phyloP scores from a whole-genome alignment of 2,329 filamentous ascomycete genomes.

The Fusarium fujikuroi region DNA sequence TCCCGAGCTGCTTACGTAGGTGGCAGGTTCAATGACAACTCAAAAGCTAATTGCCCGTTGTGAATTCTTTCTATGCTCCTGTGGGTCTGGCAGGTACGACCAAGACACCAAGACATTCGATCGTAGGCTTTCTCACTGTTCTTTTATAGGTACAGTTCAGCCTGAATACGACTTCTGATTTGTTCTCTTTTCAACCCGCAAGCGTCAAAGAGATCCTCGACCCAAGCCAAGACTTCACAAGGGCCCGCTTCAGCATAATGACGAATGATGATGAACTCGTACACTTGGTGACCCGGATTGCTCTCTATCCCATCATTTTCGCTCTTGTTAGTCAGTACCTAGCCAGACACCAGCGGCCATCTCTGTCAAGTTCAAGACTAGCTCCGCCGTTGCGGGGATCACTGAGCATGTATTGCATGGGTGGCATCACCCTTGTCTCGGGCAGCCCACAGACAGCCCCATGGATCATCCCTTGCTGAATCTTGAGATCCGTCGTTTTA shows the following conservation, averaged over 20 bases:
- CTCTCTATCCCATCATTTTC: neutral
- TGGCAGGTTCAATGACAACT: neutral
- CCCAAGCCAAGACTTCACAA: neutral
- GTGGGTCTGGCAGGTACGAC: neutral
- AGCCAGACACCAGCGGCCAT: neutral
- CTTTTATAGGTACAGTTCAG: neutral
- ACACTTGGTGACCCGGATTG: neutral
- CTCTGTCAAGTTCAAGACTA: neutral
- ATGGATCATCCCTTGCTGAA: conserved; percentile 22
- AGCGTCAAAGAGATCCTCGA: neutral
- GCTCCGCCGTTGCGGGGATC: neutral
- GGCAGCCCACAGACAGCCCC: conserved; percentile 19
- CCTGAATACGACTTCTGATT: neutral
- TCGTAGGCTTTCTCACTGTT: neutral
- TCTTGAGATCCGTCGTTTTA: conserved; percentile 26
- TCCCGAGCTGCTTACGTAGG: neutral
- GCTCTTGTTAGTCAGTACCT: neutral
- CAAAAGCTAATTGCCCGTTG: neutral
- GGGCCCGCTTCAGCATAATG: conserved; percentile 8
- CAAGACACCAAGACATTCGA: neutral
- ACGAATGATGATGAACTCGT: conserved; percentile 17
- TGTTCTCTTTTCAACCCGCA: conserved; percentile 2
- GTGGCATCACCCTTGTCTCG: conserved; percentile 21
- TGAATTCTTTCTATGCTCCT: neutral
- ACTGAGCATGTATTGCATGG: conserved; percentile 8